Base-by-base conservation (phyloP, 139 green algal genomes). In the Auxenochlorella pyrenoidosa region DNA sequence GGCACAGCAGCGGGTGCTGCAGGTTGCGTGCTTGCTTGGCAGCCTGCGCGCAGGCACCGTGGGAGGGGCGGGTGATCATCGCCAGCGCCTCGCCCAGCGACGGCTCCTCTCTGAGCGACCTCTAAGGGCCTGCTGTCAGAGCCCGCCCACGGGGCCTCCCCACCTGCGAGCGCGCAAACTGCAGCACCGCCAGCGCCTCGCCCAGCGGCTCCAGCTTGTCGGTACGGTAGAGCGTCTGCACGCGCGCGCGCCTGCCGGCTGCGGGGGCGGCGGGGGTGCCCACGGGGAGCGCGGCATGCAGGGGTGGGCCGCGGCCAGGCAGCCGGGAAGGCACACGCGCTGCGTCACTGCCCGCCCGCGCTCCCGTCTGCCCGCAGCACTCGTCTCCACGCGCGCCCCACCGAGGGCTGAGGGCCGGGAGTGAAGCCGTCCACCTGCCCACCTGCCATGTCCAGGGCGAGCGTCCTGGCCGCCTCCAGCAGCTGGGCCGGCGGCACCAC, bases 1-100 rank as follows among this genome's bases (percentile, higher is more conserved):
- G 87, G 93, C 97, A 99, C 59, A 98, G 91, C 88, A 94, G 94
- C 47, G 97, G 97, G 94, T 99, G 98, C 70, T 76, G 66, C 70
- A 99, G 88, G 73, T 95, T 90, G 43, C 89, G 90, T 19, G 94
- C 96, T 8, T 88, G 89, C 89, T 94, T 93, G 84, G 79, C 82
- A 0, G 94, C 88, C 82, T 86, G 82, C 82, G 26, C 40, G 21
- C 10, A 36, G 40, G 43, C 10, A 58, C 19, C 22, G 58, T 18
- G 4, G 47, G 75, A 47, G 16, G 71, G 12, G 16, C 0, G 0
- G 36, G 13, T 10, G 22, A 4, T 24, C 26, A 13, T 77, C 41
- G 34, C 10, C 4, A 32, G 13, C n/a, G 66, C 66, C n/a, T 40
- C 12, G 32, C n/a, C 66, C 6, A 41, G 66, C 66, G n/a, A 8